Evolutionary conservation across 2,329 filamentous ascomycete genomes (phyloP).

Genomic region (Decorospora gaudefroyi): DNA sequence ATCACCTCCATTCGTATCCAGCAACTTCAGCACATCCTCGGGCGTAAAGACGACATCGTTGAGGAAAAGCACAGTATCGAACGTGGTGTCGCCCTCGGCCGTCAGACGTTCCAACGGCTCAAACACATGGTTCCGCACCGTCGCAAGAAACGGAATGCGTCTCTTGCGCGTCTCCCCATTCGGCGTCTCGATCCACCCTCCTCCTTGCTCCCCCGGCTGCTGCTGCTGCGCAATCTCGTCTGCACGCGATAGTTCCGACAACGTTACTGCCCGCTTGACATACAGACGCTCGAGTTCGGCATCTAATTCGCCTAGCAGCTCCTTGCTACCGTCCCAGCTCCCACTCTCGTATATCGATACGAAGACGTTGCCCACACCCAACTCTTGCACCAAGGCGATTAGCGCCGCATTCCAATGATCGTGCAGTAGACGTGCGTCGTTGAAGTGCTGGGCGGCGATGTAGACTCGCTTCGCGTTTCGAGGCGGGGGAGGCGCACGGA

Average conservation of each 20-base stretch:
- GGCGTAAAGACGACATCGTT: conserved; percentile 67
- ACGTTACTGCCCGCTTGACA: conserved; percentile 60
- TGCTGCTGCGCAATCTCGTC: conserved; percentile 42
- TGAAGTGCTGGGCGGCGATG: conserved; percentile 72
- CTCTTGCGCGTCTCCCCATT: conserved; percentile 57
- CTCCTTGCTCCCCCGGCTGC: conserved; percentile 47
- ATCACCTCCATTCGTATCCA: conserved; percentile 61
- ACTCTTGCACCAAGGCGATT: conserved; percentile 58
- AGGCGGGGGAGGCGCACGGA: conserved; percentile 17
- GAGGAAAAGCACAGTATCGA: conserved; percentile 65
- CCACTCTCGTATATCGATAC: conserved; percentile 71
- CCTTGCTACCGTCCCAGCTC: conserved; percentile 70
- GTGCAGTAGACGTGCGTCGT: conserved; percentile 64
- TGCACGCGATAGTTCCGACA: conserved; percentile 59
- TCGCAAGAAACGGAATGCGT: conserved; percentile 70
- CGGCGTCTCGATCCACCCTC: conserved; percentile 69
- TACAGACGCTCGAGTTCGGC: conserved; percentile 56
- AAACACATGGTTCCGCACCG: conserved; percentile 66
- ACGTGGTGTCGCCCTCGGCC: conserved; percentile 55
- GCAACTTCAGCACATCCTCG: conserved; percentile 60
- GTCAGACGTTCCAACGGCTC: conserved; percentile 60
- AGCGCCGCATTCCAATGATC: conserved; percentile 67
- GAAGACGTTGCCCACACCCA: conserved; percentile 68
- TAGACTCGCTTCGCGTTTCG: conserved; percentile 56
- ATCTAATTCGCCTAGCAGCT: conserved; percentile 62